phyloP scores from a whole-genome alignment of 192 early-diverging fungal species.

The Cetraspora pellucida region DNA sequence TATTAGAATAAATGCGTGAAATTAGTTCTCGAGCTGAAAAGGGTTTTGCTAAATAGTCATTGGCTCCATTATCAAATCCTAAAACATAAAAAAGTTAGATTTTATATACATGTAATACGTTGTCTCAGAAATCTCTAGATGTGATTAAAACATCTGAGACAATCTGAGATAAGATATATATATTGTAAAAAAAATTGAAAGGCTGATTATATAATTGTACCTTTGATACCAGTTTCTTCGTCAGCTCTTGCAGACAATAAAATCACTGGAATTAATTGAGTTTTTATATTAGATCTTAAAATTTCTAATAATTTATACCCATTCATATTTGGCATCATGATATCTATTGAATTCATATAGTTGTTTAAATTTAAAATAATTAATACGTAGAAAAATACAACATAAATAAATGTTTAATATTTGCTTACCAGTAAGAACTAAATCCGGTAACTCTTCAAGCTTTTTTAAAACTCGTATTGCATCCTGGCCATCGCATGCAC shows the following conservation, averaged over 20 bases:
- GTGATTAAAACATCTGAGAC: too few relatives aligned
- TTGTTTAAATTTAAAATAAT: constrained; percentile 26
- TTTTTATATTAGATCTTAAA: constrained; percentile 41
- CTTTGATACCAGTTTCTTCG: constrained; percentile 35
- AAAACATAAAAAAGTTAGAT: neutral
- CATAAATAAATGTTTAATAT: neutral
- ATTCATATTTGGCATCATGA: constrained; percentile 66
- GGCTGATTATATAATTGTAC: too few relatives aligned
- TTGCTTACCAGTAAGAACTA: constrained; percentile 42
- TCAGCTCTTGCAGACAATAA: constrained; percentile 58
- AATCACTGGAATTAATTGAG: constrained; percentile 57
- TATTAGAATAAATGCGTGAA: constrained; percentile 54
- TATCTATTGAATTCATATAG: constrained; percentile 41
- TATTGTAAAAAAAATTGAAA: too few relatives aligned
- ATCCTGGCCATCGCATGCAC: constrained; percentile 44
- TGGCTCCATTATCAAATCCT: constrained; percentile 55
- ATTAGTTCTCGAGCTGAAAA: constrained; percentile 56
- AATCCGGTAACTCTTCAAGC: constrained; percentile 4
- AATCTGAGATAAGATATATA: too few relatives aligned
- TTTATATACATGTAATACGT: too few relatives aligned
- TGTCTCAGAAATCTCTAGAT: too few relatives aligned
- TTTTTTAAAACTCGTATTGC: constrained; percentile 34
- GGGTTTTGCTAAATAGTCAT: constrained; percentile 60
- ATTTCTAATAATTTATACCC: constrained; percentile 53
- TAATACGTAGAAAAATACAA: constrained; percentile 26